phyloP scores from a whole-genome alignment of 1,284 basidiomycete genomes.

The Omphalotus olearius region DNA sequence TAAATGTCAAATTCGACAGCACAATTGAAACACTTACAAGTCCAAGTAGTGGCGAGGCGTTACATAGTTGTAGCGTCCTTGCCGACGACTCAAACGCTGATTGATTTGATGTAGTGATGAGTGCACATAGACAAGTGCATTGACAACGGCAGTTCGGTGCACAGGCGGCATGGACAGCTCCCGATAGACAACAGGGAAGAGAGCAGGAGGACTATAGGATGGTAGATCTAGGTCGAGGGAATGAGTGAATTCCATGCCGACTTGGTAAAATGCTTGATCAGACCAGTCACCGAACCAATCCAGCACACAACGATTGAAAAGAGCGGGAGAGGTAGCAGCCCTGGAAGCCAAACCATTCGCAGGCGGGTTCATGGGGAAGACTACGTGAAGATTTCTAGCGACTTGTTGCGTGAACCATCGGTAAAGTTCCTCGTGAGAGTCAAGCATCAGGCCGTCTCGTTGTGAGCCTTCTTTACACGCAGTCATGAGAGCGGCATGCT shows the following conservation, averaged over 20 bases:
- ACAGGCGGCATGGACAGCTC: constrained; percentile 77
- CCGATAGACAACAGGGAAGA: constrained; percentile 88
- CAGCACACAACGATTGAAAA: constrained; percentile 97
- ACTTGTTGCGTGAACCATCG: constrained; percentile 98
- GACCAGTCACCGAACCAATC: constrained; percentile 99
- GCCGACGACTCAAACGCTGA: constrained; percentile 82
- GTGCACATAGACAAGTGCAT: constrained; percentile 93
- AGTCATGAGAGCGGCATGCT: constrained; percentile 95
- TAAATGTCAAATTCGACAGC: constrained; percentile 10
- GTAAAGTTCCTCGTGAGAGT: constrained; percentile 96
- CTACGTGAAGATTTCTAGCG: constrained; percentile 93
- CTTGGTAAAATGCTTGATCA: constrained; percentile 95
- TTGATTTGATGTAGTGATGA: constrained; percentile 89
- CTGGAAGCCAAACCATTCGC: constrained; percentile 92
- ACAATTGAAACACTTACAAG: constrained; percentile 66
- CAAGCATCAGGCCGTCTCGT: constrained; percentile 95
- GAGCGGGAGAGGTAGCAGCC: constrained; percentile 94
- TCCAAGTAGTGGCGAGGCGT: constrained; percentile 94
- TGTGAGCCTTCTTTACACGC: constrained; percentile 99
- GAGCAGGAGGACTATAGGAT: constrained; percentile 69
- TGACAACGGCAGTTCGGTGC: constrained; percentile 87
- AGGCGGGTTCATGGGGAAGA: constrained; percentile 99
- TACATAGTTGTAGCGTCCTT: constrained; percentile 95
- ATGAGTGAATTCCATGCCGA: constrained; percentile 92
- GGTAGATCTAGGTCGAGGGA: constrained; percentile 87